A percentile compares a stretch with the other conserved stretches of the same genome.
Conservation (phyloP, 257 asterid genomes). For the Euphrasia confusa region DNA sequence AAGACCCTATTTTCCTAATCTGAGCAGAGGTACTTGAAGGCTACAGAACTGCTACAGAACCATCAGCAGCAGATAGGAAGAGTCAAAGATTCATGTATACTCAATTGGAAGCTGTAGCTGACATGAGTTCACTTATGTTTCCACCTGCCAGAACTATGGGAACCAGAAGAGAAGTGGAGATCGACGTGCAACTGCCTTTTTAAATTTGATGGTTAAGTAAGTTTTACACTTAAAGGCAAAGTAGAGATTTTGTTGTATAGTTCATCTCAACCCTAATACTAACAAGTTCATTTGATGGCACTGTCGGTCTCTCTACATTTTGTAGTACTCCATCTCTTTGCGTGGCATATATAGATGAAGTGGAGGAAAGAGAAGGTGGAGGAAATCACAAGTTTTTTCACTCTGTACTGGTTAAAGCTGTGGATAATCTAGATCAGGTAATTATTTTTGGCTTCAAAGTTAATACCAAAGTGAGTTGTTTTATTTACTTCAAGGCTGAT, state of each 20-base stretch:
- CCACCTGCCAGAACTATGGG: conserved; percentile 87
- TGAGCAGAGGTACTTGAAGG: conserved; percentile 74
- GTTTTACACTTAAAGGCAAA: conserved; percentile 29
- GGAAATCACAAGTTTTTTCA: conserved; percentile 59
- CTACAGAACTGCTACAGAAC: conserved; percentile 52
- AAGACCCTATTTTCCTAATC: conserved; percentile 17
- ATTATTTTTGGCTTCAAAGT: conserved; percentile 16
- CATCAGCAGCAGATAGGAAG: conserved; percentile 61
- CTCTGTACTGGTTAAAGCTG: conserved; percentile 79
- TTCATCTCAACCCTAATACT: conserved; percentile 3
- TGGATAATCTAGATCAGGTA: conserved; percentile 87
- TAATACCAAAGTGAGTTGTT: conserved; percentile 12
- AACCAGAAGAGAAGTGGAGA: conserved; percentile 81
- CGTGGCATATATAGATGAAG: conserved; percentile 82
- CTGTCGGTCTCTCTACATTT: conserved; percentile 25
- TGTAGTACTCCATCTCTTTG: conserved; percentile 85
- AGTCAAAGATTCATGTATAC: conserved; percentile 70
- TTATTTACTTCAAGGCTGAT: conserved; percentile 24
- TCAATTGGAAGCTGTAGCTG: conserved; percentile 75
- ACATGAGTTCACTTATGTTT: conserved; percentile 80
- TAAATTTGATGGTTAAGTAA: conserved; percentile 85
- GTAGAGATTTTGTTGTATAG: conserved; percentile 13
- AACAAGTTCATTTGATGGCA: conserved; percentile 22
- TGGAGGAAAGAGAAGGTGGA: conserved; percentile 70
- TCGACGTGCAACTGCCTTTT: conserved; percentile 80